phyloP scores from a whole-genome alignment of 768 basidiomycete species.

The Trametes cinnabarina region DNA sequence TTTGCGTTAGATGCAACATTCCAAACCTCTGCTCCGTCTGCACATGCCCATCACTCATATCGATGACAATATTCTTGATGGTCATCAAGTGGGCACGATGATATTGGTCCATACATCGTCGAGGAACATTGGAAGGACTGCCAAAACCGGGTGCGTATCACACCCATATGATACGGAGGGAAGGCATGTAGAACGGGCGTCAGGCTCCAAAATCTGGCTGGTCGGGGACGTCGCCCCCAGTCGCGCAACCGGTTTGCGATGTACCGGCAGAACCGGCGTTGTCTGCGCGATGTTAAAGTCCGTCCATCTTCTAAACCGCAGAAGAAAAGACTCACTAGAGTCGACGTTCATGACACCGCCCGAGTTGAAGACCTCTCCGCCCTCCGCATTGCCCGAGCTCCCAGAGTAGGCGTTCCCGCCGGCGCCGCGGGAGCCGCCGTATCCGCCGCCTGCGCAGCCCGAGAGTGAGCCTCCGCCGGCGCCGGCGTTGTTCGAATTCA shows the following conservation, averaged over 20 bases:
- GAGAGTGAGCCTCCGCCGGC: slow-evolving; percentile 27
- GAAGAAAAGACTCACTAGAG: slow-evolving; percentile 27
- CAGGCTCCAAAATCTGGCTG: not conserved
- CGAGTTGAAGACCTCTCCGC: slow-evolving; percentile 26
- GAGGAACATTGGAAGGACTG: too few relatives aligned
- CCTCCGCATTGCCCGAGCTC: slow-evolving; percentile 28
- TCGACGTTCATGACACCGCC: slow-evolving; percentile 26
- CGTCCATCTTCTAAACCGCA: too few relatives aligned
- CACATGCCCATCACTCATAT: too few relatives aligned
- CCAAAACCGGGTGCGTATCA: too few relatives aligned
- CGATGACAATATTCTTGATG: too few relatives aligned
- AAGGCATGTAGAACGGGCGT: too few relatives aligned
- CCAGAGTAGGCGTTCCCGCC: slow-evolving; percentile 13
- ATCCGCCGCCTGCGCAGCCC: slow-evolving; percentile 27
- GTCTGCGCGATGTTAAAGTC: too few relatives aligned
- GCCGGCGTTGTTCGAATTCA: slow-evolving; percentile 34
- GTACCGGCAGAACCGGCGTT: slow-evolving; percentile 27
- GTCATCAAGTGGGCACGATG: too few relatives aligned
- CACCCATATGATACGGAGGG: too few relatives aligned
- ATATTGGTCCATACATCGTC: too few relatives aligned
- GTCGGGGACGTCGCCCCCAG: slow-evolving; percentile 19
- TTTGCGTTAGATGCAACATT: too few relatives aligned
- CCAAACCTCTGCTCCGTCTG: too few relatives aligned
- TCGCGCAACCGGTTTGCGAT: slow-evolving; percentile 25
- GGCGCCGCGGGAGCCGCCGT: slow-evolving; percentile 17